Evolutionary conservation across 1,284 basidiomycete genomes (phyloP).

Genomic region (Golubevia sp.): DNA sequence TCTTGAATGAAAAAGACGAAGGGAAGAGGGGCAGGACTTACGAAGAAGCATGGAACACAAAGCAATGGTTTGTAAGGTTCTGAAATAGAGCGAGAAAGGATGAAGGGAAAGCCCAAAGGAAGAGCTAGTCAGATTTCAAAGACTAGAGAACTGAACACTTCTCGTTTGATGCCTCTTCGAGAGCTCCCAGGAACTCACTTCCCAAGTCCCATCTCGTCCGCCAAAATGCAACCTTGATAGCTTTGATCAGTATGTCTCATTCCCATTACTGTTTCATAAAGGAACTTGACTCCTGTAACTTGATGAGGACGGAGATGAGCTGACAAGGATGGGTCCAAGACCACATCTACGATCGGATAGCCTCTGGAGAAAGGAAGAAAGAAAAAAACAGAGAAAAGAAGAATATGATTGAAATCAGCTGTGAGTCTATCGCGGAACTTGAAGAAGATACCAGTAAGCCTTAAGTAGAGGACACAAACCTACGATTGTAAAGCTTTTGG

Average conservation of each 20-base stretch:
- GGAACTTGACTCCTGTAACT: constrained; percentile 81
- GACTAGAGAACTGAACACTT: constrained; percentile 71
- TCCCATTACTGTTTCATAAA: constrained; percentile 97
- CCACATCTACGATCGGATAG: constrained; percentile 74
- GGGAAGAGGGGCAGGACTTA: constrained; percentile 62
- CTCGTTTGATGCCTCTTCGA: too few species aligned
- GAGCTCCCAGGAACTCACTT: too few species aligned
- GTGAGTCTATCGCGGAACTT: too few species aligned
- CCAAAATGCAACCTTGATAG: constrained; percentile 85
- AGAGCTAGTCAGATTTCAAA: not conserved
- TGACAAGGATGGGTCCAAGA: constrained; percentile 86
- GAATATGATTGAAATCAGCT: not conserved
- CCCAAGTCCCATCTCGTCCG: constrained; percentile 76
- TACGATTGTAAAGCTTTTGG: constrained; percentile 62
- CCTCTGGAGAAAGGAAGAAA: not conserved
- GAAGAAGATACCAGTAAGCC: too few species aligned
- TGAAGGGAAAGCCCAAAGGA: not conserved
- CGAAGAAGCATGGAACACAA: constrained; percentile 86
- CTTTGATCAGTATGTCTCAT: constrained; percentile 75
- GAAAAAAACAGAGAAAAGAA: not conserved
- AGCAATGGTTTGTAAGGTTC: constrained; percentile 76
- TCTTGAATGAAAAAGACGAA: too few species aligned
- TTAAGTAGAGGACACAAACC: not conserved
- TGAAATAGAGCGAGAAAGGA: not conserved
- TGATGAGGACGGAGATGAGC: constrained; percentile 86